phyloP scores from a whole-genome alignment of 441 rosid genomes.

The Pelargonium myrrhifolium region DNA sequence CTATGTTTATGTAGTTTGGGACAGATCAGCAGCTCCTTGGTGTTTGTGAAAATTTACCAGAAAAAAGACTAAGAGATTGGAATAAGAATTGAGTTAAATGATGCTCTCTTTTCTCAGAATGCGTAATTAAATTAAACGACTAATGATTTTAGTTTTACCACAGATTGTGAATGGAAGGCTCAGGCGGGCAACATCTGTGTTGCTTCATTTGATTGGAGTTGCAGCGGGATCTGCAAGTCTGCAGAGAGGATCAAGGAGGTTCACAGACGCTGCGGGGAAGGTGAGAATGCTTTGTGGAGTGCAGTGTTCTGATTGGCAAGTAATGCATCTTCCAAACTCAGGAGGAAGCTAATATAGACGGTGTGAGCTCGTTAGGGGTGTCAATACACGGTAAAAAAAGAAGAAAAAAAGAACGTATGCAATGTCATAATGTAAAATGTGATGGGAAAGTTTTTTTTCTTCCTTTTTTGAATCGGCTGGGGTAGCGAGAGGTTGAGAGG shows the following conservation, averaged over 20 bases:
- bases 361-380: neutral
- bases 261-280: constrained; percentile 44
- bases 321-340: constrained; percentile 26
- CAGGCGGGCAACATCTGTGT: constrained; percentile 43
- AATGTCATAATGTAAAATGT: constrained; percentile 17
- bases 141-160: neutral
- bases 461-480: too few species aligned
- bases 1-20: too few species aligned
- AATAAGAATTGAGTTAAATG: too few species aligned
- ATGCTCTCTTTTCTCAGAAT: too few species aligned
- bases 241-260: constrained; percentile 42
- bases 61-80: too few species aligned
- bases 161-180: constrained; percentile 52
- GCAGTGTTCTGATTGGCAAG: constrained; percentile 25
- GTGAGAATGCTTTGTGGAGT: constrained; percentile 39
- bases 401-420: constrained; percentile 4
- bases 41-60: too few species aligned
- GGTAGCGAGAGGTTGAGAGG: neutral
- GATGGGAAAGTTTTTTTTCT: constrained; percentile 10
- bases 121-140: too few species aligned
- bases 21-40: too few species aligned
- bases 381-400: too few species aligned
- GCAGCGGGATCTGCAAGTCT: constrained; percentile 45
- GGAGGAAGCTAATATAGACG: constrained; percentile 28
- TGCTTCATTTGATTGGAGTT: constrained; percentile 46